Conservation (phyloP, 139 green algal species). For the Tetratostichococcus sp. region DNA sequence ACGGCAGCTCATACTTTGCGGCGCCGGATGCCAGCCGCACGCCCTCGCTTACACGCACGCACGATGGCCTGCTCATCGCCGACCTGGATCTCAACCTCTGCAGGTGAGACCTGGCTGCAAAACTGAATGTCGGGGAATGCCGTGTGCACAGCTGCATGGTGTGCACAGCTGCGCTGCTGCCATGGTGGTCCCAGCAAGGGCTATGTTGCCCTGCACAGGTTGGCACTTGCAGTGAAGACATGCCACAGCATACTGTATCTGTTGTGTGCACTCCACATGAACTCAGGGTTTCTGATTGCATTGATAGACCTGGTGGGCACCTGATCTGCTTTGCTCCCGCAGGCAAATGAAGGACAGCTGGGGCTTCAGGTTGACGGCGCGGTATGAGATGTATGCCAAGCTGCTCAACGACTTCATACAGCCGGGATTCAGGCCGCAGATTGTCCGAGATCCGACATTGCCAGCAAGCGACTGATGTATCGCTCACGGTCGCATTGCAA, state of each 20-base stretch:
- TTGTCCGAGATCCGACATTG: slow-evolving; percentile 49
- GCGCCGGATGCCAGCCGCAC: slow-evolving; percentile 86
- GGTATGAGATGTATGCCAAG: slow-evolving; percentile 88
- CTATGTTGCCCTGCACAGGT: no score
- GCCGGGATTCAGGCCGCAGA: slow-evolving; percentile 77
- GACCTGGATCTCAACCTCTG: slow-evolving; percentile 94
- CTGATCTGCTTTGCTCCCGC: no score
- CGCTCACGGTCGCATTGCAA: not conserved
- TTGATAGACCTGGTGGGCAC: no score
- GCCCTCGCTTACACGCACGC: slow-evolving; percentile 59
- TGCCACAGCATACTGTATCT: no score
- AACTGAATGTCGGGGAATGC: no score
- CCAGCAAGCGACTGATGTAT: not conserved
- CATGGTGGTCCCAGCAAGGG: no score
- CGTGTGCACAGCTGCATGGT: no score
- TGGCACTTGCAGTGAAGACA: no score
- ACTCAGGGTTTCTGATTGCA: no score
- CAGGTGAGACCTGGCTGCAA: slow-evolving; percentile 36
- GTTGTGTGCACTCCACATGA: no score
- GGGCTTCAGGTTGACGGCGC: slow-evolving; percentile 90
- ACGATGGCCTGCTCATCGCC: slow-evolving; percentile 83
- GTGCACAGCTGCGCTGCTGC: no score
- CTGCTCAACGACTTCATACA: slow-evolving; percentile 63
- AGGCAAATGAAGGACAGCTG: slow-evolving; percentile 87
- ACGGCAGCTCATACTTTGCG: slow-evolving; percentile 90